A percentile compares a stretch with the other conserved stretches of the same genome.
Evolutionary conservation across 108 stramenopile genomes (phyloP).

Genomic region (Conticribra weissflogii): DNA sequence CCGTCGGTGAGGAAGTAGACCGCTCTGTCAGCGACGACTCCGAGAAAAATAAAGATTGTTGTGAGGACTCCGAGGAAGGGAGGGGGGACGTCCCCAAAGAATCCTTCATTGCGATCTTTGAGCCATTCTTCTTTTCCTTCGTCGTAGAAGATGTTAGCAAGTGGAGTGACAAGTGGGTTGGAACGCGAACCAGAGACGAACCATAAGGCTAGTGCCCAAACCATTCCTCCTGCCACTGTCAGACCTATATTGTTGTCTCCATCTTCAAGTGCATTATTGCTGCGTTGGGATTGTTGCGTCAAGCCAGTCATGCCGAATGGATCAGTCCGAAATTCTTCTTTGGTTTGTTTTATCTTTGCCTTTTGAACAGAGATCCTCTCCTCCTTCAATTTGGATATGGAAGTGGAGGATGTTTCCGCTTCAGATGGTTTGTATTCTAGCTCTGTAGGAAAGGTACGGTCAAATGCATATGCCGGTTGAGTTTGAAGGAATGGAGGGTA

Average conservation of each 20-base stretch:
- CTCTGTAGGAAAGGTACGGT: constrained; percentile 60
- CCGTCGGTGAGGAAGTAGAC: constrained; percentile 70
- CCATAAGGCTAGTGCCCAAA: constrained; percentile 80
- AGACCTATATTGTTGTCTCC: constrained; percentile 10
- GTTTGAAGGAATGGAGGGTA: not conserved
- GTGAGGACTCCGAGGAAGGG: constrained; percentile 53
- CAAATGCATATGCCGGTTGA: constrained; percentile 51
- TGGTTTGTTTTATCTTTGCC: constrained; percentile 21
- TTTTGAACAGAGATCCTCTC: constrained; percentile 42
- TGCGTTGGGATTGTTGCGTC: constrained; percentile 15
- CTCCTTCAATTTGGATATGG: constrained; percentile 32
- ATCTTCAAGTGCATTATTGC: constrained; percentile 10
- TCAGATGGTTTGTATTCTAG: constrained; percentile 23
- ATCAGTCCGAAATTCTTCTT: constrained; percentile 36
- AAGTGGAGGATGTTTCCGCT: constrained; percentile 41
- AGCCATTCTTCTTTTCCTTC: constrained; percentile 59
- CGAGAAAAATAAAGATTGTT: constrained; percentile 59
- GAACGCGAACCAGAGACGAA: constrained; percentile 69
- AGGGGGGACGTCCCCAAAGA: constrained; percentile 68
- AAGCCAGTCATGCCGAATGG: constrained; percentile 27
- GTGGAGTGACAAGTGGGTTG: constrained; percentile 74
- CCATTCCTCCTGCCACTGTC: constrained; percentile 47
- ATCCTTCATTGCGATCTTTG: constrained; percentile 77
- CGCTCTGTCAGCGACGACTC: constrained; percentile 57
- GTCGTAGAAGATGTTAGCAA: constrained; percentile 81